Evolutionary conservation across 2,329 filamentous ascomycete genomes (phyloP).

Genomic region (Exophiala aquamarina): DNA sequence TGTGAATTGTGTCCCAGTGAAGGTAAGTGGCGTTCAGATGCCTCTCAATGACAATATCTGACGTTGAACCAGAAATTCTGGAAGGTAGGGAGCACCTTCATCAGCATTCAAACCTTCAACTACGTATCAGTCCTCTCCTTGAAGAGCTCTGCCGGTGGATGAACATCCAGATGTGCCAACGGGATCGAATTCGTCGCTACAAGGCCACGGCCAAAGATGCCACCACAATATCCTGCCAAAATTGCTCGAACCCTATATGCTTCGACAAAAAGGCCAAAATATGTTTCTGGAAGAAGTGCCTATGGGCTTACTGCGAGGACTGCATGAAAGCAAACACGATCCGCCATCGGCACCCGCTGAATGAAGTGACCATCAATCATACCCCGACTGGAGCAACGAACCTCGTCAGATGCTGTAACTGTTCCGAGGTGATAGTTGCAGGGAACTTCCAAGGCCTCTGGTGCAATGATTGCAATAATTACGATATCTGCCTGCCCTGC

Average conservation of each 20-base stretch:
- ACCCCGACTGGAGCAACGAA: background rate
- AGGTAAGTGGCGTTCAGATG: background rate
- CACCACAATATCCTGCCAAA: background rate
- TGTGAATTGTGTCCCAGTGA: conserved; percentile 2
- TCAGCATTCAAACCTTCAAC: conserved; percentile 4
- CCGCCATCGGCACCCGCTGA: background rate
- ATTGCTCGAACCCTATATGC: background rate
- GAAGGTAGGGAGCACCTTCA: conserved; percentile 4
- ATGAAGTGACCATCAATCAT: background rate
- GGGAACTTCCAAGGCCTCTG: background rate
- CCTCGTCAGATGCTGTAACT: background rate
- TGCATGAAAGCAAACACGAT: background rate
- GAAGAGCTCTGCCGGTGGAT: background rate
- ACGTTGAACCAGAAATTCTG: background rate
- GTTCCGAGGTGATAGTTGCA: conserved; percentile 1
- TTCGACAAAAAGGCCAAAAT: background rate
- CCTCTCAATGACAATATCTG: background rate
- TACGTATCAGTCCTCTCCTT: background rate
- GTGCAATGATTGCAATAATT: conserved; percentile 1
- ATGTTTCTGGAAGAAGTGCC: background rate
- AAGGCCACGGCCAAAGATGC: background rate
- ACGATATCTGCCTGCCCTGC: background rate
- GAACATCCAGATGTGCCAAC: background rate
- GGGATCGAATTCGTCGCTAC: background rate
- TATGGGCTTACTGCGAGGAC: background rate